Conservation (phyloP, 805 yeast genomes). For the Limtongia smithiae region DNA sequence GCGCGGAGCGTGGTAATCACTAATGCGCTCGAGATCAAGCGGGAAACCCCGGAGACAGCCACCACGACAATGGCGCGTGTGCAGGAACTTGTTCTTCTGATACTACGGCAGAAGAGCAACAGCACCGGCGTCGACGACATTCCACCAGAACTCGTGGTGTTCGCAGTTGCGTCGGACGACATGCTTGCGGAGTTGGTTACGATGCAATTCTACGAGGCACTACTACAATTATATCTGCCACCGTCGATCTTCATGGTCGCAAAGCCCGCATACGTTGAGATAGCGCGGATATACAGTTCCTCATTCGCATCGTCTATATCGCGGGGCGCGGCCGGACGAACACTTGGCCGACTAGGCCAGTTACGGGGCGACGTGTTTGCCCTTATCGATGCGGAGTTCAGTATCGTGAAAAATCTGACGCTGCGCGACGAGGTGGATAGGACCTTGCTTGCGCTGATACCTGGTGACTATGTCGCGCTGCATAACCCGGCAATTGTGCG, state of each 20-base stretch:
- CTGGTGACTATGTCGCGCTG: constrained; percentile 18
- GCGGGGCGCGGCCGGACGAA: constrained; percentile 17
- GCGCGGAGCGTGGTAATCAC: constrained; percentile 5
- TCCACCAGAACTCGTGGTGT: constrained; percentile 10
- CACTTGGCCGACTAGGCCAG: constrained; percentile 15
- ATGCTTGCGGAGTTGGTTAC: constrained; percentile 13
- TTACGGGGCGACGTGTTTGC: constrained; percentile 10
- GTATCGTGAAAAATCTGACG: constrained; percentile 10
- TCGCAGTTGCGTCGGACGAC: constrained; percentile 11
- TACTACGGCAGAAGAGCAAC: constrained; percentile 5
- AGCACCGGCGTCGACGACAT: constrained; percentile 15
- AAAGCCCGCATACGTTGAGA: constrained; percentile 9
- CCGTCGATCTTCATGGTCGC: constrained; percentile 14
- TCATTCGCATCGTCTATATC: constrained; percentile 5
- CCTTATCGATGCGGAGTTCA: constrained; percentile 3
- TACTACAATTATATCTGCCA: constrained; percentile 16
- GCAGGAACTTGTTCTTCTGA: constrained; percentile 13
- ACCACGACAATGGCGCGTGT: constrained; percentile 7
- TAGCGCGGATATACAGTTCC: constrained; percentile 8
- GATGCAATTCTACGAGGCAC: constrained; percentile 22
- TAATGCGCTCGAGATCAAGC: neutral
- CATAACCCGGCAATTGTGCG: constrained; percentile 16
- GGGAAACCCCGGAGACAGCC: neutral
- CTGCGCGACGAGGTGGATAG: constrained; percentile 20
- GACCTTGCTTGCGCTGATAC: constrained; percentile 7